These are phyloP conservation scores for Termitomyces sp. DNA, from an alignment of 768 basidiomycete genomes.

Conservation along the genomic window DNA sequence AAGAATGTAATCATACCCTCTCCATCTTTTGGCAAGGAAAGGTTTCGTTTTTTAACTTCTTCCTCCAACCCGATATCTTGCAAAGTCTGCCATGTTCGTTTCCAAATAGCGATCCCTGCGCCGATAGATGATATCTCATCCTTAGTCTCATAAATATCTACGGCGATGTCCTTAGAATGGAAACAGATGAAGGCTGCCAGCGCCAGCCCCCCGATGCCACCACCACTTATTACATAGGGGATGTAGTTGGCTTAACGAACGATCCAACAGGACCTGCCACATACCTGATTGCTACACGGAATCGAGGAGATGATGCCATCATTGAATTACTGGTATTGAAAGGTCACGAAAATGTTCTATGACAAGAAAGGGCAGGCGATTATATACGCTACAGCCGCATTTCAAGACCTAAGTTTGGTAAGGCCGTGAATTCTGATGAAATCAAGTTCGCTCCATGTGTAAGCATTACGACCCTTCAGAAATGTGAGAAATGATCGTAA, in stretches of 20 bases:
- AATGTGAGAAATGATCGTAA: too few species aligned
- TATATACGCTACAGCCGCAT: not conserved
- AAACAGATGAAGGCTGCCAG: slow-evolving; percentile 33
- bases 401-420: not conserved
- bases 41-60: slow-evolving; percentile 17
- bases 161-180: slow-evolving; percentile 20
- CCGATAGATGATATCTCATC: slow-evolving; percentile 33
- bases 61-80: slow-evolving; percentile 30
- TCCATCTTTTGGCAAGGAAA: slow-evolving; percentile 20
- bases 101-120: slow-evolving; percentile 37
- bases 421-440: not conserved
- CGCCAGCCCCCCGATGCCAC: slow-evolving; percentile 31
- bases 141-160: slow-evolving; percentile 39
- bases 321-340: not conserved
- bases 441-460: too few species aligned
- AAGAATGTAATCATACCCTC: slow-evolving; percentile 14
- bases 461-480: not conserved
- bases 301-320: slow-evolving; percentile 1
- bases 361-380: too few species aligned
- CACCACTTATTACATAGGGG: slow-evolving; percentile 16
- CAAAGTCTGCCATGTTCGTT: slow-evolving; percentile 33
- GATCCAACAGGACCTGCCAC: not conserved
- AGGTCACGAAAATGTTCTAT: too few species aligned
- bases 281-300: slow-evolving; percentile 12
- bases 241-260: not conserved